phyloP scores from a whole-genome alignment of 2,329 filamentous ascomycete species.

The Fusarium sp. region DNA sequence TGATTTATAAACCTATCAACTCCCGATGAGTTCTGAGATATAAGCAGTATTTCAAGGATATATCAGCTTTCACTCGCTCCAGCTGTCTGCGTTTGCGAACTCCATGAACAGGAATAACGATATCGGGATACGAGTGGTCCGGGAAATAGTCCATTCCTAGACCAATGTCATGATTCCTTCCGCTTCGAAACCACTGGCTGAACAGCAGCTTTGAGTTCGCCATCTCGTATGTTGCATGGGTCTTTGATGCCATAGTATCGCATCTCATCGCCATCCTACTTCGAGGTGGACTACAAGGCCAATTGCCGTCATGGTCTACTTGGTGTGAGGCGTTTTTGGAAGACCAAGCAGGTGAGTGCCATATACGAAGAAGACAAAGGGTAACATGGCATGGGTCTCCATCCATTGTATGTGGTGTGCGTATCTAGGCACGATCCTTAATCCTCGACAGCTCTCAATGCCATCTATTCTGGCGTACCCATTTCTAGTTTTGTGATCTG shows the following conservation, averaged over 20 bases:
- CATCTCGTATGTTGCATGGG: neutral
- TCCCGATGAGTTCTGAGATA: neutral
- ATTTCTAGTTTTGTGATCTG: neutral
- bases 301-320: neutral
- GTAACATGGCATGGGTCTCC: conserved; percentile 4
- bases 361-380: conserved; percentile 1
- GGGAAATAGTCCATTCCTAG: conserved; percentile 2
- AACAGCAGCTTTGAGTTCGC: neutral
- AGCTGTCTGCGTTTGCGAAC: neutral
- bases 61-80: neutral
- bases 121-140: conserved; percentile 4
- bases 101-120: neutral
- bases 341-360: neutral
- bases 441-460: neutral
- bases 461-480: conserved; percentile 7
- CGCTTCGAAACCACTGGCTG: conserved; percentile 2
- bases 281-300: conserved; percentile 1
- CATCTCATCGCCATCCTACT: neutral
- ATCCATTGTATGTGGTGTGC: neutral
- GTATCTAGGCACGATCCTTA: neutral
- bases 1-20: neutral
- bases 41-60: neutral
- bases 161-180: conserved; percentile 5
- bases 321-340: neutral
- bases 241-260: neutral